phyloP scores from a whole-genome alignment of 805 yeast species.

The Saccharomyces jurei region DNA sequence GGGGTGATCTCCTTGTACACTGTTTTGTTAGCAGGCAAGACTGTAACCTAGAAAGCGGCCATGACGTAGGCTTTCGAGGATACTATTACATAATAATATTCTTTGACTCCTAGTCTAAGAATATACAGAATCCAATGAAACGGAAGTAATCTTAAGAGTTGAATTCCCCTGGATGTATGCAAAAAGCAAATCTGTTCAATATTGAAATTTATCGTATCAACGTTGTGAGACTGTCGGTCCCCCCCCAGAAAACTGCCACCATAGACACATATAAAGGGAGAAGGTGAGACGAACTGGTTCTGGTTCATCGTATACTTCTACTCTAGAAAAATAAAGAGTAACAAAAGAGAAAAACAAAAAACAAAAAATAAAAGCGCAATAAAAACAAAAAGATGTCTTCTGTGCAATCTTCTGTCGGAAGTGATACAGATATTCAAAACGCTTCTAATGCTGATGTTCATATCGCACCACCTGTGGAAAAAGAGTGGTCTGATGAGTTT shows the following conservation, averaged over 20 bases:
- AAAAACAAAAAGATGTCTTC: neutral
- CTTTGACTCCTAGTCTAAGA: neutral
- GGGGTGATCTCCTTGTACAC: neutral
- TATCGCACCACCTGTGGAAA: no score
- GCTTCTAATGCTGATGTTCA: neutral
- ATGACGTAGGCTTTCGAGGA: neutral
- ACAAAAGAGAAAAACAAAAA: neutral
- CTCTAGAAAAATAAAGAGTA: neutral
- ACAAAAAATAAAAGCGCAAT: neutral
- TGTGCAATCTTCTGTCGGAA: neutral
- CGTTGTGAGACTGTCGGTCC: neutral
- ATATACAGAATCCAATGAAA: neutral
- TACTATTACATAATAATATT: neutral
- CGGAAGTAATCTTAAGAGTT: neutral
- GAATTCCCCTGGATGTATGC: neutral
- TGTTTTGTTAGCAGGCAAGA: neutral
- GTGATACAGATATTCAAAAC: neutral
- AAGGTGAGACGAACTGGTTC: neutral
- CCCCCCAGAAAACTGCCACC: neutral
- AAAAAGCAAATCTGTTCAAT: neutral
- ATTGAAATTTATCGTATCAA: neutral
- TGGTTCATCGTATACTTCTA: neutral
- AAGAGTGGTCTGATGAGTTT: no score
- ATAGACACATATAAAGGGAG: neutral
- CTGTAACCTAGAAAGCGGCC: neutral